These are phyloP conservation scores for Suillus alpinus DNA, from an alignment of 768 basidiomycete species.

Conservation along the genomic window DNA sequence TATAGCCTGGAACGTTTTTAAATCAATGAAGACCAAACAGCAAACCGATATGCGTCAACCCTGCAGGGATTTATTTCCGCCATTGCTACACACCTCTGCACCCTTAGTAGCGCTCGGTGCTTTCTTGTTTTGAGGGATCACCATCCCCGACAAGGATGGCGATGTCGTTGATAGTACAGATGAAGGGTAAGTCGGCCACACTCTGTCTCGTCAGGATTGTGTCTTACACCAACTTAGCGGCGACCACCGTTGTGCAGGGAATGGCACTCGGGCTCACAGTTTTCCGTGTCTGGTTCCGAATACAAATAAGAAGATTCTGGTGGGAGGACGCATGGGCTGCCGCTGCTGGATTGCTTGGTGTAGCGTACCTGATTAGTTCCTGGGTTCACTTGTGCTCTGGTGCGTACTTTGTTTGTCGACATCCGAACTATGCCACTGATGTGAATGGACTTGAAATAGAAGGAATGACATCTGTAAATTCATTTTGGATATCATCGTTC, in stretches of 20 bases:
- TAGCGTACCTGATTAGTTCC: constrained; percentile 10
- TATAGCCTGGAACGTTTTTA: not conserved
- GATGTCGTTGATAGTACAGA: not conserved
- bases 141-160: not conserved
- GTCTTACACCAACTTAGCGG: not conserved
- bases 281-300: constrained; percentile 27
- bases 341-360: constrained; percentile 12
- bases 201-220: not conserved
- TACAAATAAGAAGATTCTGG: constrained; percentile 22
- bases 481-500: constrained; percentile 21
- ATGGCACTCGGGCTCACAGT: constrained; percentile 19
- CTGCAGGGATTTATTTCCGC: not conserved
- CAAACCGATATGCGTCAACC: not conserved
- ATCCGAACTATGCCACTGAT: not conserved
- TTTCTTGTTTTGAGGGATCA: not conserved
- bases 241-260: constrained; percentile 16
- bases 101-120: not conserved
- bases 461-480: constrained; percentile 15
- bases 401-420: constrained; percentile 6
- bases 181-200: not conserved
- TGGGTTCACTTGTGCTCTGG: constrained; percentile 7
- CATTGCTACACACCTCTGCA: not conserved
- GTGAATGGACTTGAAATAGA: constrained; percentile 1
- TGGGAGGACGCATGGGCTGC: constrained; percentile 28
- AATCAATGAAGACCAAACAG: not conserved